These are phyloP conservation scores for Podospora didyma DNA, from an alignment of 495 filamentous ascomycete genomes.

Conservation along the genomic window DNA sequence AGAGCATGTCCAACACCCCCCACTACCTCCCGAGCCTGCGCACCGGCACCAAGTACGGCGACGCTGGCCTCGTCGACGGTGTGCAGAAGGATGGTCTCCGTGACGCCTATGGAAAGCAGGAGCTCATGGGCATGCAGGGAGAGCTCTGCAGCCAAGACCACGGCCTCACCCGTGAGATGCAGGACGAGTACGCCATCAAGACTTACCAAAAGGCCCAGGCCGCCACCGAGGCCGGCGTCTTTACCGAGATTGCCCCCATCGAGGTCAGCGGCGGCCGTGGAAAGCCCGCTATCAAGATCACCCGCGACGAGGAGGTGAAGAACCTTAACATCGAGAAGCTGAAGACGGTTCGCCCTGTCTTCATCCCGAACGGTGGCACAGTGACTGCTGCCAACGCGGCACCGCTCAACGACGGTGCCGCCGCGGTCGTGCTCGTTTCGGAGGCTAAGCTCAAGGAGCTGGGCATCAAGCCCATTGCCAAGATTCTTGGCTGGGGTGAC, in stretches of 20 bases:
- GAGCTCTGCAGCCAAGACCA: slow-evolving; percentile 91
- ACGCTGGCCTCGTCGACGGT: slow-evolving; percentile 81
- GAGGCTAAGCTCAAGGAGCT: slow-evolving; percentile 86
- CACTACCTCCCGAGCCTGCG: slow-evolving; percentile 88
- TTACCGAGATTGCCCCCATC: slow-evolving; percentile 87
- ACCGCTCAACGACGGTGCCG: slow-evolving; percentile 88
- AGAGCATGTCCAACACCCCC: slow-evolving; percentile 98
- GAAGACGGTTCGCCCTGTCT: slow-evolving; percentile 75
- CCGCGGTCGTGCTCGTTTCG: slow-evolving; percentile 85
- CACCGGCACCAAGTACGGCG: slow-evolving; percentile 82
- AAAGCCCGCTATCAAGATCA: slow-evolving; percentile 77
- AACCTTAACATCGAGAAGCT: slow-evolving; percentile 96
- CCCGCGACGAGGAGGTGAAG: slow-evolving; percentile 91
- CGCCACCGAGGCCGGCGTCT: slow-evolving; percentile 72
- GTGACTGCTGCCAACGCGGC: slow-evolving; percentile 98
- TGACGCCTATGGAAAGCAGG: slow-evolving; percentile 82
- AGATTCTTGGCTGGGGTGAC: slow-evolving; percentile 95
- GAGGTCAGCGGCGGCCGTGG: slow-evolving; percentile 83
- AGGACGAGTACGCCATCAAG: slow-evolving; percentile 91
- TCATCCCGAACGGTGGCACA: slow-evolving; percentile 77
- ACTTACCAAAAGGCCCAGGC: slow-evolving; percentile 88
- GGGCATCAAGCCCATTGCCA: slow-evolving; percentile 82
- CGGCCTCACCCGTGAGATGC: slow-evolving; percentile 70
- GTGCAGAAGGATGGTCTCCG: slow-evolving; percentile 88
- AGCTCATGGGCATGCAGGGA: slow-evolving; percentile 89